These are phyloP conservation scores for Psidium guajava DNA, from an alignment of 345 rosid genomes.

Conservation along the genomic window DNA sequence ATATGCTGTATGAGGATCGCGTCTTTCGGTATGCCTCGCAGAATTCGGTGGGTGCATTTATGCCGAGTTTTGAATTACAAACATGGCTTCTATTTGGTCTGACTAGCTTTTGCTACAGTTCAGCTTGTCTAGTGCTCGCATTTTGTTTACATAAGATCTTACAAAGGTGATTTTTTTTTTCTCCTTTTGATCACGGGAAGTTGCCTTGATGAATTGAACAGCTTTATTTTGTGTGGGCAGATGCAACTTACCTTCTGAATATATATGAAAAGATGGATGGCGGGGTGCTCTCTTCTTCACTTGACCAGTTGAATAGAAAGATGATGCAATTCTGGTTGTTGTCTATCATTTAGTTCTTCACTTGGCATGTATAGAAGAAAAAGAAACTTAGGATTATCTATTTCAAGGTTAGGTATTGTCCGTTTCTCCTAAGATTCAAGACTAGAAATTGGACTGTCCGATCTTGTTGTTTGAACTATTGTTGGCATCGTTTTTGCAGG, in stretches of 20 bases:
- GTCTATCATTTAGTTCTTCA: not conserved
- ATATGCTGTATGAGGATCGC: conserved; percentile 85
- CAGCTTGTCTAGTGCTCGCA: not conserved
- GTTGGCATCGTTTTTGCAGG: not conserved
- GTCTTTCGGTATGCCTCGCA: conserved; percentile 72
- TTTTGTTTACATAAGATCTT: not conserved
- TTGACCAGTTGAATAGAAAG: not conserved
- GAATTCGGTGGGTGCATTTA: conserved; percentile 48
- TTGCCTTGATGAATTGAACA: not conserved
- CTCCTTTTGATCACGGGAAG: not conserved
- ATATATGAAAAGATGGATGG: not conserved
- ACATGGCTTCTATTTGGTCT: not conserved
- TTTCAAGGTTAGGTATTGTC: not conserved
- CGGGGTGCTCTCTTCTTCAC: not conserved
- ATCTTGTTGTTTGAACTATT: not conserved
- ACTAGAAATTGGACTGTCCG: not conserved
- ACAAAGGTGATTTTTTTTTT: not conserved
- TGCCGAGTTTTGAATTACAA: not conserved
- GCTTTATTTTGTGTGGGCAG: not conserved
- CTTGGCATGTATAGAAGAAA: not conserved
- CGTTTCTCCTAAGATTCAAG: not conserved
- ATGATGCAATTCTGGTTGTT: not conserved
- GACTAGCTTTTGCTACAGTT: not conserved
- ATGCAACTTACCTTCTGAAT: not conserved
- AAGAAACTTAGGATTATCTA: not conserved